A percentile compares a stretch with the other conserved stretches of the same genome.
phyloP scores from a whole-genome alignment of 805 yeast genomes.

The Starmera caribaea region DNA sequence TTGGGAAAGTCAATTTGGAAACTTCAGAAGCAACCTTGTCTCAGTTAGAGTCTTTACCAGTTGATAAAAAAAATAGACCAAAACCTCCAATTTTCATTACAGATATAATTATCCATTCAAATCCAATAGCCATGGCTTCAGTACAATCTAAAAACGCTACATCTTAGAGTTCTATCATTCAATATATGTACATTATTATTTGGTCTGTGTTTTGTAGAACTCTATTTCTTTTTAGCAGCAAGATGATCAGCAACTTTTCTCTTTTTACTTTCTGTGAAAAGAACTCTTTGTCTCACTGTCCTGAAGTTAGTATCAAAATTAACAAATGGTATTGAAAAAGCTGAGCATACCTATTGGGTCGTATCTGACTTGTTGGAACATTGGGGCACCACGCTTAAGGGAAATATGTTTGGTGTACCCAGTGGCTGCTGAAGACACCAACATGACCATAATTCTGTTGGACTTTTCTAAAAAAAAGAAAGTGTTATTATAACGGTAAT shows the following conservation, averaged over 20 bases:
- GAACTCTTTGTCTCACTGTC: slow-evolving; percentile 74
- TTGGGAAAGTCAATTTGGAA: slow-evolving; percentile 66
- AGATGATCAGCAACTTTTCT: slow-evolving; percentile 44
- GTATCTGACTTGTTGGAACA: slow-evolving; percentile 73
- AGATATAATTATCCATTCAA: slow-evolving; percentile 30
- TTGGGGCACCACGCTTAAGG: slow-evolving; percentile 74
- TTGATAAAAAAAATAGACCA: slow-evolving; percentile 29
- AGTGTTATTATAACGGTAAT: neutral
- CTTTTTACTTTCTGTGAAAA: slow-evolving; percentile 82
- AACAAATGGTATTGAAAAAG: slow-evolving; percentile 11
- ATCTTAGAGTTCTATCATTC: too few species aligned
- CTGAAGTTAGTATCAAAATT: slow-evolving; percentile 12
- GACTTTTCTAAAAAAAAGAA: slow-evolving; percentile 46
- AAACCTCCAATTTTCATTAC: slow-evolving; percentile 19
- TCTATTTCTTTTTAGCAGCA: too few species aligned
- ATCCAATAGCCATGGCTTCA: slow-evolving; percentile 26
- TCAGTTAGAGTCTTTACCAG: slow-evolving; percentile 16
- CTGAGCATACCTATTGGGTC: slow-evolving; percentile 51
- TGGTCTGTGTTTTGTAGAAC: too few species aligned
- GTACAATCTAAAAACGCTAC: too few species aligned
- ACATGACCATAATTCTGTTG: slow-evolving; percentile 73
- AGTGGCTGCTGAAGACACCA: slow-evolving; percentile 83
- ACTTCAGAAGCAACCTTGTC: slow-evolving; percentile 19
- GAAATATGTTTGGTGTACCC: slow-evolving; percentile 77
- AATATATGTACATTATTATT: too few species aligned